Evolutionary conservation across 257 asterid genomes (phyloP).

Genomic region (Anisodus tanguticus): DNA sequence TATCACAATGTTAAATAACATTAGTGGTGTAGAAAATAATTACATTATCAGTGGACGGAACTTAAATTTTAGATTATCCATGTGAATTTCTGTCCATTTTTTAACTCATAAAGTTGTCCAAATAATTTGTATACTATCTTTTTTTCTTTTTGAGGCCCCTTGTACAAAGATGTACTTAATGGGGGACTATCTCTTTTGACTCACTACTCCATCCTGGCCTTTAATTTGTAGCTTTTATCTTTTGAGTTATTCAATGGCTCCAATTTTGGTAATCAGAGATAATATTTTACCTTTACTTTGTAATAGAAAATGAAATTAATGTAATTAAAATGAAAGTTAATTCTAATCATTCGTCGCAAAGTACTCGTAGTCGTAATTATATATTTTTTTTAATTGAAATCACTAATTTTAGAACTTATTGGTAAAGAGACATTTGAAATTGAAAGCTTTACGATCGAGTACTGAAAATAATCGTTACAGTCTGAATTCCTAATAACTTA

Average conservation of each 20-base stretch:
- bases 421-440: not conserved
- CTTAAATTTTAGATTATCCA: not conserved
- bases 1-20: not conserved
- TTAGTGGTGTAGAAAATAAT: not conserved
- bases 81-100: constrained; percentile 13
- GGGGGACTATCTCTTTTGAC: not conserved
- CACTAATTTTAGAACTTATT: not conserved
- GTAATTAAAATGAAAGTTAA: not conserved
- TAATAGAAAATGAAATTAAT: not conserved
- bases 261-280: not conserved
- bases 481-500: not conserved
- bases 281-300: not conserved
- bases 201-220: not conserved
- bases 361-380: not conserved
- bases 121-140: not conserved
- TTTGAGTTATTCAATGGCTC: constrained; percentile 40
- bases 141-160: constrained; percentile 21
- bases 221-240: constrained; percentile 29
- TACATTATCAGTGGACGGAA: not conserved
- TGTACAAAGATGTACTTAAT: constrained; percentile 19
- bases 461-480: not conserved
- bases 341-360: not conserved
- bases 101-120: constrained; percentile 23
- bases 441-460: no score
- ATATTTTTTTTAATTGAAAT: not conserved